Evolutionary conservation across 1,284 basidiomycete genomes (phyloP), one percentile per base, ranked within the genome.

Genomic region (Heterobasidion annosum): DNA sequence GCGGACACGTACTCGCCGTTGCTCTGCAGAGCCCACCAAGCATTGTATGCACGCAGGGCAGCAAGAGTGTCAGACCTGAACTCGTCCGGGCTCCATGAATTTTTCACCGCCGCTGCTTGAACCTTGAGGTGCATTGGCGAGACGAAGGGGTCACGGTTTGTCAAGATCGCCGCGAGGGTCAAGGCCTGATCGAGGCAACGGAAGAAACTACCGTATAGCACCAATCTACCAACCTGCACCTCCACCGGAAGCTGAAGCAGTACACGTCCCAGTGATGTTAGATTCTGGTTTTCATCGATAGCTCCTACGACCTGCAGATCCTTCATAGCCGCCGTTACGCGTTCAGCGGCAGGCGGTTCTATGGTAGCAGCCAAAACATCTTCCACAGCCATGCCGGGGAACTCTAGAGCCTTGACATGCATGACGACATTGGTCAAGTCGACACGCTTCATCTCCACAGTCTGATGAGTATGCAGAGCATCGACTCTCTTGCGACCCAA

Each of bases 321-420:
- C 53, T 80, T 78, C 76, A 96, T 87, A 0, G 95, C 96, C 33
- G 91, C 86, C 13, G 74, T 71, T 40, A 98, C 88, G 33, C 92
- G 85, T 35, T 83, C 81, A 0, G 80, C 71, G 47, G 82, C 83
- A n/a, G 95, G 95, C 5, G 96, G 91, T 68, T 98, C 95, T 59
- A 98, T 98, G 8, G 90, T 82, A 19, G 81, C 83, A 0, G 81
- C 85, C 16, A 98, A 75, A 25, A 98, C 93, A 55, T 94, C 87
- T 65, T 97, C 91, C 16, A 92, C 91, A 35, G 82, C 74, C 83
- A 94, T 85, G 51, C 84, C 85, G 6, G 93, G 90, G 67, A 98
- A 91, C 65, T 94, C 88, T 48, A 98, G 79, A n/a, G 94, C 95
- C 65, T 97, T 98, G 71, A 98, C 85, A 67, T 96, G 94, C 95